Conservation (phyloP, 108 stramenopile species). For the Cyclostephanos tholiformis region DNA sequence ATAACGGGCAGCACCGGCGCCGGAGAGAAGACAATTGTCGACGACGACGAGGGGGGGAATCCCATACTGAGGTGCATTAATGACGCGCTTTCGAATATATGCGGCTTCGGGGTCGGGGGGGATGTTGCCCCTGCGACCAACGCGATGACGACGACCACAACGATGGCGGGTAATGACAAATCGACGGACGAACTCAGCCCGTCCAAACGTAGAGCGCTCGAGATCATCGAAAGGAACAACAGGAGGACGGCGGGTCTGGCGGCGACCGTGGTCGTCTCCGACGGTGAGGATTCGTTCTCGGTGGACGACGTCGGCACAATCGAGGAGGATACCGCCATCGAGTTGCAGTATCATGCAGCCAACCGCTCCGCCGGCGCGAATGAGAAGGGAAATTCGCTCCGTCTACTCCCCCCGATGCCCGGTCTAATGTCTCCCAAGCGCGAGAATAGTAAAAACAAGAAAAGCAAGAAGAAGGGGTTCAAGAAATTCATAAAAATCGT, state of each 20-base stretch:
- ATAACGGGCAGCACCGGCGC: neutral
- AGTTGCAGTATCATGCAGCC: conserved; percentile 26
- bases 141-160: conserved; percentile 5
- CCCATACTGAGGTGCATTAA: conserved; percentile 24
- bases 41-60: conserved; percentile 7
- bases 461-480: neutral
- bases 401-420: neutral
- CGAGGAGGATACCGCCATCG: conserved; percentile 33
- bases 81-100: conserved; percentile 25
- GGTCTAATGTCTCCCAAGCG: neutral
- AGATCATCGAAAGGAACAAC: conserved; percentile 21
- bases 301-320: neutral
- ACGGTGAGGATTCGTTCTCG: conserved; percentile 8
- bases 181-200: neutral
- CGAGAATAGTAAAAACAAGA: neutral
- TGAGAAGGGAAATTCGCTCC: neutral
- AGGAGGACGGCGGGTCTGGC: neutral
- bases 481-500: neutral
- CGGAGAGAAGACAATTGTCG: neutral
- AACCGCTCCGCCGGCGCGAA: neutral
- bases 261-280: neutral
- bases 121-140: neutral
- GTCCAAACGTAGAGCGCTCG: conserved; percentile 17
- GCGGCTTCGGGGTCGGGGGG: conserved; percentile 20
- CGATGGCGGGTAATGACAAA: neutral